phyloP scores from a whole-genome alignment of 371 early-diverging fungal genomes.

The Mucor velutinosus region DNA sequence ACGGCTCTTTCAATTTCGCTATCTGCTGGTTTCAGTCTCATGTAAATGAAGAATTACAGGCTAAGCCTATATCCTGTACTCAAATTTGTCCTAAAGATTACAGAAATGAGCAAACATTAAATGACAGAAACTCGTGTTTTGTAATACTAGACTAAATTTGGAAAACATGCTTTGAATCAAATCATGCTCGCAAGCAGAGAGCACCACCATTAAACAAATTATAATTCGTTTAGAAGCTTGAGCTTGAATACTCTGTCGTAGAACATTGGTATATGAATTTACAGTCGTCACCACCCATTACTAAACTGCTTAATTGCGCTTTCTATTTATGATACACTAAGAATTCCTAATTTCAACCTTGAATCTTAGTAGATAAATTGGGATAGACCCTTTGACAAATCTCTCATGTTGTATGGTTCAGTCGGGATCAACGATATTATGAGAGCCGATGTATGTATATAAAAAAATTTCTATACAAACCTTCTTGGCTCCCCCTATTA shows the following conservation, averaged over 20 bases:
- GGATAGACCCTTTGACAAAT: not conserved
- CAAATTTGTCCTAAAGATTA: not conserved
- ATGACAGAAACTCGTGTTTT: constrained; percentile 1
- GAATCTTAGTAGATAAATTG: not conserved
- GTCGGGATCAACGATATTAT: not conserved
- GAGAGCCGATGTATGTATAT: not conserved
- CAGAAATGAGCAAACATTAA: not conserved
- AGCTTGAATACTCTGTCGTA: not conserved
- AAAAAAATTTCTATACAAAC: not conserved
- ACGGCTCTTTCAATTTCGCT: not conserved
- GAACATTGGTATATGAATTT: not conserved
- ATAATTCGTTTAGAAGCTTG: not conserved
- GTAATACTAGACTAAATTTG: not conserved
- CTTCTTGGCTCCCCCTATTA: not conserved
- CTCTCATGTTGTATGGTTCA: not conserved
- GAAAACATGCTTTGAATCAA: not conserved
- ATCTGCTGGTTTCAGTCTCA: not conserved
- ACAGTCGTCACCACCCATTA: not conserved
- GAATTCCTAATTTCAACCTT: not conserved
- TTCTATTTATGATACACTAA: not conserved
- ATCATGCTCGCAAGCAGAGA: not conserved
- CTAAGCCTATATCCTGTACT: not conserved
- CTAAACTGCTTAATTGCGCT: not conserved
- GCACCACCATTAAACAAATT: too few relatives aligned
- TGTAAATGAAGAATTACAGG: not conserved